Base-by-base conservation (phyloP, 2,329 filamentous ascomycete genomes). In the Colletotrichum sojae region DNA sequence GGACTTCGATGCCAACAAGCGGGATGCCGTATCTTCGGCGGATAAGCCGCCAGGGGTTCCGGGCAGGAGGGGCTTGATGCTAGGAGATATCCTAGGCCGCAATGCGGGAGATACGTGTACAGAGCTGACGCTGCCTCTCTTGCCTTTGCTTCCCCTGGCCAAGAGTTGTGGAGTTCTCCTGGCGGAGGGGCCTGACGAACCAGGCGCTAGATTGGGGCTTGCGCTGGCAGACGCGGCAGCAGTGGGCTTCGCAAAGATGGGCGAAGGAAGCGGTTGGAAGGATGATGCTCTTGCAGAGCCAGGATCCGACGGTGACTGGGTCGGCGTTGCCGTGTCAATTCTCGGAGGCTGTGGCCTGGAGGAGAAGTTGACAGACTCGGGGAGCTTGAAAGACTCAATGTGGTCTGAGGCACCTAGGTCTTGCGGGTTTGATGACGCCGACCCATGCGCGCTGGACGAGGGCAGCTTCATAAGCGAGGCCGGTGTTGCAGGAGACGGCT, bases 1-100 rank as follows among this genome's bases (percentile, higher is more conserved):
- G 2, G 95, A 98, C 79, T 98, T 98, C 16, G 93, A 94, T 43
- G 95, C 93, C 31, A 99, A 86, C 52, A 98, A 87, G 31, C 94
- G 87, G n/a, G 89, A 91, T 0, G 89, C 86, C 2, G 88, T 86
- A 73, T 90, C 88, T 72, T 90, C 89, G 5, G 84, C 84, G 1
- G 87, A 84, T 65, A 85, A 81, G 3, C 85, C 78, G 10, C 81
- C 85, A 4, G 83, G 76, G 0, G 80, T 79, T 27, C 82, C 91
- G 20, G 94, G 94, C 54, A 98, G 86, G 22, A 98, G 81, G 10
- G 96, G 95, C 78, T 97, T 97, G 79, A 99, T 97, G 78, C 90
- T 97, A 3, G 95, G 96, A 27, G 95, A 98, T 71, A 98, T 98
- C 78, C 90, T 93, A 2, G 96, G 96, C 31, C 94, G 86, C 43